These are phyloP conservation scores for Leccinum uliginosum DNA, from an alignment of 768 basidiomycete genomes.

Conservation along the genomic window DNA sequence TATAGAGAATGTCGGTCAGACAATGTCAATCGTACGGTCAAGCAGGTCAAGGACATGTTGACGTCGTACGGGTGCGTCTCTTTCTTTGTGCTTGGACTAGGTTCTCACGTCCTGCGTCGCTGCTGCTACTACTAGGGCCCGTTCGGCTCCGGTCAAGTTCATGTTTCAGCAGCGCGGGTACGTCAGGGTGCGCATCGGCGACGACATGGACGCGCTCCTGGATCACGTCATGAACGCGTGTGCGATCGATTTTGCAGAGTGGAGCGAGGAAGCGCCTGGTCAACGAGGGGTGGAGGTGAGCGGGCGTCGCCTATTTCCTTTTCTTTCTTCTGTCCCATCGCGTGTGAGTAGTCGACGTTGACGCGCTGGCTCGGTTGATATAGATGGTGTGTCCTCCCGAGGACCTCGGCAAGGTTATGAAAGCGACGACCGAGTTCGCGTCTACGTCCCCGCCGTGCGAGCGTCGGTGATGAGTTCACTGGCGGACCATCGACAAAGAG, in stretches of 20 bases:
- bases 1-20: constrained; percentile 58
- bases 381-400: constrained; percentile 46
- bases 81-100: background rate
- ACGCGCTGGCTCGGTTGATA: no score
- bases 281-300: constrained; percentile 35
- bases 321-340: no score
- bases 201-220: constrained; percentile 33
- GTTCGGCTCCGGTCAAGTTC: constrained; percentile 58
- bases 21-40: constrained; percentile 59
- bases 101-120: no score
- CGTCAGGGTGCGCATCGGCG: constrained; percentile 41
- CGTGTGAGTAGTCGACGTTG: background rate
- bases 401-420: constrained; percentile 36
- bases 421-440: constrained; percentile 25
- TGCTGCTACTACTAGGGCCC: constrained; percentile 39
- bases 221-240: constrained; percentile 38
- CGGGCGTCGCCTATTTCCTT: background rate
- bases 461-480: no score
- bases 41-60: constrained; percentile 51
- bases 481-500: no score
- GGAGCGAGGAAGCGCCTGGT: constrained; percentile 27
- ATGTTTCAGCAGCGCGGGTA: constrained; percentile 58
- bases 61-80: constrained; percentile 39
- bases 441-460: no score
- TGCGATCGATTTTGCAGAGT: constrained; percentile 44